Evolutionary conservation across 179 eudicot species (phyloP).

Genomic region (Spergularia azorica): DNA sequence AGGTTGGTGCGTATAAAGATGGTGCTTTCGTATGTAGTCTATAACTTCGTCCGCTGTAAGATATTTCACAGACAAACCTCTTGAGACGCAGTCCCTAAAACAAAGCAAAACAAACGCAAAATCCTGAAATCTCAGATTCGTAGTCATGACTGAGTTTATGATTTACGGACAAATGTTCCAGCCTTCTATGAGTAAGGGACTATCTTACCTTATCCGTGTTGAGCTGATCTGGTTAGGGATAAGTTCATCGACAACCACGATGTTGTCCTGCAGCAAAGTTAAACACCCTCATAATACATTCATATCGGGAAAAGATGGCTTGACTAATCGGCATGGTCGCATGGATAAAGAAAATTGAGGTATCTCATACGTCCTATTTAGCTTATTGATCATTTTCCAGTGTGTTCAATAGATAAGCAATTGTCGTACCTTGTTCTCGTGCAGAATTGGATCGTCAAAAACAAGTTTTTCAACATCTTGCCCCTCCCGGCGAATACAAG

Average conservation of each 20-base stretch:
- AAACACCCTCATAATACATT: neutral
- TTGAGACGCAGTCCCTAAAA: constrained; percentile 69
- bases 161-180: neutral
- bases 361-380: neutral
- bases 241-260: constrained; percentile 76
- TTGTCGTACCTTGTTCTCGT: constrained; percentile 55
- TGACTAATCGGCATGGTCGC: neutral
- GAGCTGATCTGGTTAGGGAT: constrained; percentile 89
- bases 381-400: neutral
- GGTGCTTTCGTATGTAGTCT: constrained; percentile 55
- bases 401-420: neutral
- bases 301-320: neutral
- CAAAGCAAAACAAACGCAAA: constrained; percentile 12
- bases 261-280: constrained; percentile 53
- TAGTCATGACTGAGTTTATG: neutral
- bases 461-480: constrained; percentile 69
- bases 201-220: constrained; percentile 69
- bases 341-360: neutral
- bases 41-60: constrained; percentile 80
- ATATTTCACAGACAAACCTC: constrained; percentile 75
- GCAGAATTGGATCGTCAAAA: constrained; percentile 52
- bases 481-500: constrained; percentile 84
- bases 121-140: neutral
- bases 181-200: neutral
- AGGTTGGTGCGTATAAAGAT: constrained; percentile 41